A percentile compares a stretch with the other conserved stretches of the same genome.
phyloP scores from a whole-genome alignment of 2,329 filamentous ascomycete species.

The Talaromyces funiculosus region DNA sequence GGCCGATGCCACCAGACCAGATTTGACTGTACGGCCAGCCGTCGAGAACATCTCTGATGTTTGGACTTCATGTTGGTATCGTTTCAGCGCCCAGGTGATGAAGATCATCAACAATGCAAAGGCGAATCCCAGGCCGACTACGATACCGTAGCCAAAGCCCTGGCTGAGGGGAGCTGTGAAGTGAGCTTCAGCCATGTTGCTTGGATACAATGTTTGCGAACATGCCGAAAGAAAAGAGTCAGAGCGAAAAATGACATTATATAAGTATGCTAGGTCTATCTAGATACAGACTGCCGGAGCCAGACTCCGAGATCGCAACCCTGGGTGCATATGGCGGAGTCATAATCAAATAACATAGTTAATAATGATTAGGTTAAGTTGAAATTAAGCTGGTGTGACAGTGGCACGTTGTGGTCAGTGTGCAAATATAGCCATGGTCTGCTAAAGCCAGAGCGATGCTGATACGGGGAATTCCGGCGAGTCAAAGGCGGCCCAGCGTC shows the following conservation, averaged over 20 bases:
- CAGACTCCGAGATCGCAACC: slow-evolving; percentile 13
- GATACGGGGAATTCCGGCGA: slow-evolving; percentile 5
- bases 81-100: slow-evolving; percentile 64
- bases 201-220: background rate
- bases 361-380: background rate
- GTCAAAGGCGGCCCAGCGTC: background rate
- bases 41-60: slow-evolving; percentile 92
- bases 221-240: background rate
- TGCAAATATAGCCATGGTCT: background rate
- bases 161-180: slow-evolving; percentile 41
- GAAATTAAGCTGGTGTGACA: background rate
- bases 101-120: slow-evolving; percentile 72
- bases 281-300: background rate
- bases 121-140: slow-evolving; percentile 66
- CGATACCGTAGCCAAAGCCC: slow-evolving; percentile 70
- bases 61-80: slow-evolving; percentile 67
- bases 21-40: slow-evolving; percentile 81
- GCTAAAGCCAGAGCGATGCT: background rate
- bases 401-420: too few species aligned
- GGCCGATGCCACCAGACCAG: slow-evolving; percentile 77
- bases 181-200: slow-evolving; percentile 7
- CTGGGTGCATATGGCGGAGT: background rate
- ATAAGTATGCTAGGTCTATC: background rate
- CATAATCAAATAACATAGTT: too few species aligned
- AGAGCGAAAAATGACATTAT: background rate